Base-by-base conservation (phyloP, 768 basidiomycete genomes). In the Boletus barrowsii region DNA sequence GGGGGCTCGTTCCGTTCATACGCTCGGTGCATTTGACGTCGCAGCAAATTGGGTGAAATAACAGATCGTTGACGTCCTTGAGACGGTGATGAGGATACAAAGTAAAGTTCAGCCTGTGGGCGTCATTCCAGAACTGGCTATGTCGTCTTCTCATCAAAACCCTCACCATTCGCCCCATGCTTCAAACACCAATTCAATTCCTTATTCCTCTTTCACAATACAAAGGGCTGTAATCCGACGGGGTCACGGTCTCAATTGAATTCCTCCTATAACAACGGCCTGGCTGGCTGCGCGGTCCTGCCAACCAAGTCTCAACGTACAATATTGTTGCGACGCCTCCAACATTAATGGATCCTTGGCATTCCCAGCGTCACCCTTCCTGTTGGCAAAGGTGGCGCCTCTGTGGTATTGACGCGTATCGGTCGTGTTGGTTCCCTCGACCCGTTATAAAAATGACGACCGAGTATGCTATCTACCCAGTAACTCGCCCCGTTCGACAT, bases 401-500 rank as follows among this genome's bases (percentile, higher is more conserved):
- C 36, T 10, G 24, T 29, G 10, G 7, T 14, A 41, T 33, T 53
- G 59, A 42, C 55, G n/a, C 53, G 40, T 15, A 40, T 42, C 30
- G 14, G 26, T 22, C 42, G 17, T 39, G 17, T 26, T 30, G 14
- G 45, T 6, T 29, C 2, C 18, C 15, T 29, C 17, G 10, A 7
- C 5, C 24, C n/a, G 2, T 2, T 61, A 61, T 57, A 64, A 60
- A 37, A 37, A 45, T 33, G 29, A 29, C 29, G 29, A 29, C 29
- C 29, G 29, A 29, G 29, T 29, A 29, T 9, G 8, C 29, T 29
- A 29, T 29, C 29, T 8, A 8, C 29, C 20, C 24, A 58, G n/a
- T 15, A 32, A 22, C 22, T 22, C 26, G 11, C 39, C 10, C 29
- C 15, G 9, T 20, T 32, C 36, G 13, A 22, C 13, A 50, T 32